Conservation (phyloP, 1,284 basidiomycete species). For the Papiliotrema fonsecae region DNA sequence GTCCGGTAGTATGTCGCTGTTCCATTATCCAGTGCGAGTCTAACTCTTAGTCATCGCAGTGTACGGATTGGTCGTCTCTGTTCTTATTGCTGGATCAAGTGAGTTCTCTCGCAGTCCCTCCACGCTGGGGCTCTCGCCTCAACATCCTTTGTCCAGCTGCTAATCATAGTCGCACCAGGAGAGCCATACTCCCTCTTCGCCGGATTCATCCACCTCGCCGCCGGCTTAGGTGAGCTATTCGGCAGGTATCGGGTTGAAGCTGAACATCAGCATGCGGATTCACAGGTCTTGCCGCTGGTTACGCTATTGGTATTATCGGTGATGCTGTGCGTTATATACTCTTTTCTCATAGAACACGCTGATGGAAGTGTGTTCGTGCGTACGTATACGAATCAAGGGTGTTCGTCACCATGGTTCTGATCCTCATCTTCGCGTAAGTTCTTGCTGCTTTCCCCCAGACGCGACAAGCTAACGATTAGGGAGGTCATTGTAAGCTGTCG, state of each 20-base stretch:
- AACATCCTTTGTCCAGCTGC: too few relatives aligned
- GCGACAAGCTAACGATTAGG: constrained; percentile 8
- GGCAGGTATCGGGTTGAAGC: neutral
- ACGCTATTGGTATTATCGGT: constrained; percentile 94
- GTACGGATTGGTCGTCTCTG: constrained; percentile 57
- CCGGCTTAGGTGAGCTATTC: constrained; percentile 61
- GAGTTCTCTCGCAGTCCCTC: constrained; percentile 31
- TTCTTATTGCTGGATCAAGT: constrained; percentile 62
- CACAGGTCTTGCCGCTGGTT: constrained; percentile 92
- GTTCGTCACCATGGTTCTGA: constrained; percentile 70
- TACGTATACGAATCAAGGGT: constrained; percentile 56
- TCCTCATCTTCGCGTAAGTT: constrained; percentile 52
- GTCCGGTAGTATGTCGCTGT: constrained; percentile 30
- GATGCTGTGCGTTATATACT: constrained; percentile 64
- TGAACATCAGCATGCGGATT: constrained; percentile 64
- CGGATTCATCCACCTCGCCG: constrained; percentile 91
- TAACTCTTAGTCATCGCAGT: constrained; percentile 50
- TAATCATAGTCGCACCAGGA: constrained; percentile 56
- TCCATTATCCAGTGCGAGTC: neutral
- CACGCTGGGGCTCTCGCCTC: constrained; percentile 6
- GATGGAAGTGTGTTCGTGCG: constrained; percentile 50
- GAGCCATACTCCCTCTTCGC: constrained; percentile 62
- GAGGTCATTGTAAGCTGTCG: constrained; percentile 37
- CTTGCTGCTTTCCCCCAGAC: neutral
- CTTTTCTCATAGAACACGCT: neutral